Base-by-base conservation (phyloP, 2,329 filamentous ascomycete species). In the Talaromyces sp. region DNA sequence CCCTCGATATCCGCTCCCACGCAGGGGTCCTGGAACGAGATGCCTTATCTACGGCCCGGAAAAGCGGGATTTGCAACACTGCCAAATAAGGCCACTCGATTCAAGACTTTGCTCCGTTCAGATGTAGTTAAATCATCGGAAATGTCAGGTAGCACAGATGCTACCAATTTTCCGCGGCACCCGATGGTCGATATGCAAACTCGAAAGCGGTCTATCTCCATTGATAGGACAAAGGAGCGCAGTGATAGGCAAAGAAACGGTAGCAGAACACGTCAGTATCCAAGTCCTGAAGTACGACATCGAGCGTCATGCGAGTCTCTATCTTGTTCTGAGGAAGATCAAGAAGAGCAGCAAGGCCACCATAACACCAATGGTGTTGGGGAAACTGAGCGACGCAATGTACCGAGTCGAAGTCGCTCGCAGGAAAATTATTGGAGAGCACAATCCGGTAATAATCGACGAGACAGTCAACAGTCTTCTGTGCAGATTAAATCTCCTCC, bases 21-120 rank as follows among this genome's bases (percentile, higher is more conserved):
- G 45, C 70, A 74, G 45, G 78, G 78, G 27, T 79, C 78, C n/a
- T 80, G 78, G 78, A 80, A 74, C 56, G 73, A 76, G 50, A 62
- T 68, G 9, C 66, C 73, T 14, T 65, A 57, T 35, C 67, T 68
- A 67, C 62, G 7, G 31, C 66, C 54, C 68, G 69, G 63, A 41
- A 59, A 49, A 60, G 19, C 8, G 31, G 62, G 13, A n/a, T 62
- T 31, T 66, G 60, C 9, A 58, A 52, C 27, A 43, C 41, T 41
- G 31, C 33, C n/a, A 52, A 68, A 22, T 24, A 69, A 60, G 56
- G 43, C 31, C 47, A 64, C 67, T 54, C 67, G 67, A 24, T 54
- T 68, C 14, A 64, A 62, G 41, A 33, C 47, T n/a, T 43, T 66
- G 8, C 35, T 65, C 24, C 62, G 66, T 27, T 27, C 62, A 31